Percentiles rank a stretch among this genome's conserved stretches.
Evolutionary conservation across 345 rosid genomes (phyloP).

Genomic region (Syzygium aqueum): DNA sequence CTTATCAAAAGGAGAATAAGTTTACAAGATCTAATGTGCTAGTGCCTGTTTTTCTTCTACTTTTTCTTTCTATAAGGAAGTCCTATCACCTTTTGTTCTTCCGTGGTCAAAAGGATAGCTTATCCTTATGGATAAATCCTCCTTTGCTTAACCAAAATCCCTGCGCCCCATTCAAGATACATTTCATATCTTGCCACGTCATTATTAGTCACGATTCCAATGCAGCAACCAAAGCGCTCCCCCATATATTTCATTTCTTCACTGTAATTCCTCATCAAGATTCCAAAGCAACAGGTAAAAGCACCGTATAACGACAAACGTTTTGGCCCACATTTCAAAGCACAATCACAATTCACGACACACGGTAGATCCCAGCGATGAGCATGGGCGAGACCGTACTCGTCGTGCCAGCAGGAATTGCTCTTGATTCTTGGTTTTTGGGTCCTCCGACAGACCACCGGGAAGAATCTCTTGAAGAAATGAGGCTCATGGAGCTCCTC

Average conservation of each 20-base stretch:
- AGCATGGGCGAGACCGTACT: conserved; percentile 56
- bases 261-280: background rate
- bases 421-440: conserved; percentile 18
- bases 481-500: conserved; percentile 88
- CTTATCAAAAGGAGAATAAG: background rate
- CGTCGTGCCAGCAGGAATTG: conserved; percentile 81
- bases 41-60: background rate
- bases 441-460: conserved; percentile 43
- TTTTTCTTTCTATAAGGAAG: background rate
- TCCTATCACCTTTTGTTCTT: background rate
- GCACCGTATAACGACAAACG: background rate
- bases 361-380: conserved; percentile 36
- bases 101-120: background rate
- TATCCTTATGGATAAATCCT: background rate
- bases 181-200: background rate
- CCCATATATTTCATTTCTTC: background rate
- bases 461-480: conserved; percentile 70
- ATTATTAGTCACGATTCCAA: background rate
- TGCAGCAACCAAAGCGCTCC: background rate
- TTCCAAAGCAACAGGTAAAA: background rate
- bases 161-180: background rate
- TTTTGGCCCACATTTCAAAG: background rate
- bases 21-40: background rate
- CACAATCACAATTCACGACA: background rate
- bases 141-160: fast-evolving